Evolutionary conservation across 1,284 basidiomycete genomes (phyloP).

Genomic region (Marasmius fiardii): DNA sequence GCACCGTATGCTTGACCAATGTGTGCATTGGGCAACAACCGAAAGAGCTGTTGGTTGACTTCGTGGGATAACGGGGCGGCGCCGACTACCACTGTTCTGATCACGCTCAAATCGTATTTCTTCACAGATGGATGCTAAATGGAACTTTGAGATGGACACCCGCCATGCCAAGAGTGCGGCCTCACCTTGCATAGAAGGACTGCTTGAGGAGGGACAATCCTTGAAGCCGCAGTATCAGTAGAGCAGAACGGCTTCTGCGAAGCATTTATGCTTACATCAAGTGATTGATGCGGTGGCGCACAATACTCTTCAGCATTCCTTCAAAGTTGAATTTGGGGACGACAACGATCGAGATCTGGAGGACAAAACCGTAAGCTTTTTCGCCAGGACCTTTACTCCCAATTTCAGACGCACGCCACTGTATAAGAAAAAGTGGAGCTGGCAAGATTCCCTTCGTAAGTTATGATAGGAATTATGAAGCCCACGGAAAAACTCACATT

Average conservation of each 20-base stretch:
- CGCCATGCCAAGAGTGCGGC: not conserved
- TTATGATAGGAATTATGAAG: not conserved
- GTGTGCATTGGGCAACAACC: slow-evolving; percentile 52
- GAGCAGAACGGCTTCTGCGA: not conserved
- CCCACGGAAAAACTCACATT: slow-evolving; percentile 31
- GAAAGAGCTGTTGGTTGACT: slow-evolving; percentile 50
- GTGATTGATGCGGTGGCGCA: slow-evolving; percentile 58
- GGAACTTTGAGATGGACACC: not conserved
- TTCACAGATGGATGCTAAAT: slow-evolving; percentile 57
- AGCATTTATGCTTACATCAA: slow-evolving; percentile 42
- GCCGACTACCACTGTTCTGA: slow-evolving; percentile 62
- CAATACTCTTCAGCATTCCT: slow-evolving; percentile 59
- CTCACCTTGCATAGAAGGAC: slow-evolving; percentile 62
- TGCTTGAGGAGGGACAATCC: slow-evolving; percentile 65
- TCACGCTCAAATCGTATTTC: slow-evolving; percentile 60
- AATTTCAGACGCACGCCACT: slow-evolving; percentile 39
- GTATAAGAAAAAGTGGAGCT: slow-evolving; percentile 54
- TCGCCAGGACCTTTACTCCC: not conserved
- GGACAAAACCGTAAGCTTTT: not conserved
- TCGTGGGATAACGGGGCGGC: slow-evolving; percentile 75
- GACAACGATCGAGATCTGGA: slow-evolving; percentile 58
- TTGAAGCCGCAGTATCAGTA: slow-evolving; percentile 20
- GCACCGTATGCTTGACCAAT: slow-evolving; percentile 68
- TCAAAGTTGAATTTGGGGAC: slow-evolving; percentile 64
- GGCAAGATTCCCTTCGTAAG: not conserved